A percentile compares a stretch with the other conserved stretches of the same genome.
Conservation (phyloP, 2,329 filamentous ascomycete genomes). For the Nigrograna mackinnonii region DNA sequence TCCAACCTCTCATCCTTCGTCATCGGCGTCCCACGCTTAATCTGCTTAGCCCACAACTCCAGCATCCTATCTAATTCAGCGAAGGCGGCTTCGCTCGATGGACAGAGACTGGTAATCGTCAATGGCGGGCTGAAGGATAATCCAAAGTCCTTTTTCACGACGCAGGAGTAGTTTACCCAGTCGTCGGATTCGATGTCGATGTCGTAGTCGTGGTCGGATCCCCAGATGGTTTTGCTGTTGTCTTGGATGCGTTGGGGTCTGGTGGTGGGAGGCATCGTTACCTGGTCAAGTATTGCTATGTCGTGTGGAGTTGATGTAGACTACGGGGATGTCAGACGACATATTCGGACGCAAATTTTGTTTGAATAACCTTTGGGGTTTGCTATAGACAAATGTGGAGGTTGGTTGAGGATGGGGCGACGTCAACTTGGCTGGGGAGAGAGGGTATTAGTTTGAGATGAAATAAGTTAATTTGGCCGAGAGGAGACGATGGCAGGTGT, state of each 20-base stretch:
- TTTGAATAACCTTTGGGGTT: too few species aligned
- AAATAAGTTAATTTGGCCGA: too few species aligned
- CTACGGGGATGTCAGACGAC: too few species aligned
- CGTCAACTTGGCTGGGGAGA: too few species aligned
- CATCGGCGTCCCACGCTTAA: slow-evolving; percentile 13
- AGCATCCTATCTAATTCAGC: slow-evolving; percentile 17
- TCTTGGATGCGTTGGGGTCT: slow-evolving; percentile 2
- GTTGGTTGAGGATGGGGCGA: too few species aligned
- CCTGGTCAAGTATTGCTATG: too few species aligned
- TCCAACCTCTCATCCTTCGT: slow-evolving; percentile 36
- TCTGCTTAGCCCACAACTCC: slow-evolving; percentile 10
- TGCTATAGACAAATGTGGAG: too few species aligned
- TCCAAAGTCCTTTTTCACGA: slow-evolving; percentile 8
- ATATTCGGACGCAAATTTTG: too few species aligned
- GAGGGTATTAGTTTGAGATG: too few species aligned
- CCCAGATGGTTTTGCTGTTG: slow-evolving; percentile 19
- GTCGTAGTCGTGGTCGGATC: slow-evolving; percentile 12
- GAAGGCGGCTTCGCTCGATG: slow-evolving; percentile 11
- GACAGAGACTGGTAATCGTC: slow-evolving; percentile 11
- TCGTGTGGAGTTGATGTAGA: too few species aligned
- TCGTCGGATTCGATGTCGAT: slow-evolving; percentile 18
- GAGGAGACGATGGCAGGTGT: too few species aligned
- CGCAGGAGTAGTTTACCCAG: slow-evolving; percentile 5
- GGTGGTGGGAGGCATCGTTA: too few species aligned
- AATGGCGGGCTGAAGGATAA: slow-evolving; percentile 12